Base-by-base conservation (phyloP, 768 basidiomycete species). In the Agaricus sinodeliciosus region DNA sequence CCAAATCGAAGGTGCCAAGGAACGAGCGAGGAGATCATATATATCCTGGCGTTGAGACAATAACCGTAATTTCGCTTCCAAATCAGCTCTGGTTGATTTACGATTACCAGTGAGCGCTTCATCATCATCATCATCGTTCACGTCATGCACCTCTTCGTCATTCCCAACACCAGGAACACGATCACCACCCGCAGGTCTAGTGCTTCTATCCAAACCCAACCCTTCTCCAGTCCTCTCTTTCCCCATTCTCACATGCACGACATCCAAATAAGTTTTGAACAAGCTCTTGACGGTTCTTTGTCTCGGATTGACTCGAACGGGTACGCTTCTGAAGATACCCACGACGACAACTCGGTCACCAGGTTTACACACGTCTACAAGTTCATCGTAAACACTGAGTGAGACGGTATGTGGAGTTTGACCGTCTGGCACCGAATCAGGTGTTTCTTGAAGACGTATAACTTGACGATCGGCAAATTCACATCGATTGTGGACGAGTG, bases 381-480 rank as follows among this genome's bases (percentile, higher is more conserved):
- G 81, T 65, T 99, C 96, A 63, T 99, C 95, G 63, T 99, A 98
- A n/a, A 91, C 90, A 66, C 94, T 94, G 50, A 98, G 71, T 0
- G 91, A 94, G 49, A 99, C 94, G 0, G 95, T 98, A 60, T 97
- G 94, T 0, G 96, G 96, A 0, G 96, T 98, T 66, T 98, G 95
- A 2, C 96, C 96, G 67, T 97, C 95, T 4, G 95, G 95, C 0
- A 99, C 95, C 8, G 87, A 91, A 62, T 99, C 96, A 0, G 95
- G 95, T 0, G 95, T 98, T 68, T 99, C 96, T 65, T 99, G 96
- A 8, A 99, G 73, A 35, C 95, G 80, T 56, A 98, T 87, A 43
- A 95, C 90, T 67, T 99, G 96, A 49, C 95, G 77, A 68, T 99
- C 94, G 18, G 92, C 90, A 64, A 97, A 99, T 58, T 94, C 90